Base-by-base conservation (phyloP, 371 early-diverging fungal species). In the Lichtheimia ramosa region DNA sequence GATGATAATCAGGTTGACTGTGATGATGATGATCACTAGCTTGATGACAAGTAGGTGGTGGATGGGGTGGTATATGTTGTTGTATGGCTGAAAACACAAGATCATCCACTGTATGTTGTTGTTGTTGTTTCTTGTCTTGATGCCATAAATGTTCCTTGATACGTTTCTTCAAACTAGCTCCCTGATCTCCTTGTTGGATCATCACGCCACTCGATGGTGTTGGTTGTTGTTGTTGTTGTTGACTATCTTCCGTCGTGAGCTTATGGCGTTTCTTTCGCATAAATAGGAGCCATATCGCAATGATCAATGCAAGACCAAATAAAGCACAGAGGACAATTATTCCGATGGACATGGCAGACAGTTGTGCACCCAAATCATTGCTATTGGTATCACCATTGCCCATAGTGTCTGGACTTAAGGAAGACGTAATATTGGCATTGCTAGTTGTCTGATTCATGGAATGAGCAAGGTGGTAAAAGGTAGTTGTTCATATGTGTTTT, bases 1-100 rank as follows among this genome's bases (percentile, higher is more conserved):
- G 48, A n/a, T 46, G 56, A 20, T 16, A 12, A 10, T 14, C 8
- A 28, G 28, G 25, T 25, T 25, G 25, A 25, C 25, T 25, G 18
- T 48, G 56, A n/a, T 48, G 56, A n/a, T 27, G 56, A 27, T 16
- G 5, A 10, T 14, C 10, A 6, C 6, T 28, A 34, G 34, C 42
- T 16, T 54, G 43, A 20, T 39, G 18, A 42, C n/a, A 50, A 58
- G 58, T n/a, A 21, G 48, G 58, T 14, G 58, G 43, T 16, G 58
- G 58, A 15, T 27, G 49, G 13, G 58, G 25, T 2, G 58, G 58
- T 34, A 34, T 8, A 39, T 58, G 58, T 39, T 59, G 52, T 43
- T 51, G 59, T 15, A 59, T 59, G 13, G 59, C 42, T 15, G 59
- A 59, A 18, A 59, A 59, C 6, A 59, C 59, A 10, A 59, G 51